Percentiles rank a stretch among this genome's conserved stretches.
These are phyloP conservation scores for Venturia nashicola DNA, from an alignment of 2,329 filamentous ascomycete species.

Conservation along the genomic window DNA sequence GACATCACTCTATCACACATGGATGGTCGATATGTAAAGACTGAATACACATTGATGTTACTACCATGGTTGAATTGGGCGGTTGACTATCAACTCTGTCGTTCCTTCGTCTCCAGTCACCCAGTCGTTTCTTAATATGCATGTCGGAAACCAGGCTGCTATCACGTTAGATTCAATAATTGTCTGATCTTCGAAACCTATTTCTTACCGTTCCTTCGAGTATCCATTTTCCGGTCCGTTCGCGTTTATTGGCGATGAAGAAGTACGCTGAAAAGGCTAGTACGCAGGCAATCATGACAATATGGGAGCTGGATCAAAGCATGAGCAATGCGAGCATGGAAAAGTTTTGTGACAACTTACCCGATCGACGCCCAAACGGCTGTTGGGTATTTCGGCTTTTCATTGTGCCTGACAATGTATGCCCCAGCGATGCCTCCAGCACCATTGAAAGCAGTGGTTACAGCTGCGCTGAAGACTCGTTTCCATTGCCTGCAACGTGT, in stretches of 20 bases:
- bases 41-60: background rate
- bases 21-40: background rate
- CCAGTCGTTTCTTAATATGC: slow-evolving; percentile 21
- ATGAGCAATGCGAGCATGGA: too few species aligned
- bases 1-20: background rate
- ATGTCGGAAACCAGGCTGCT: slow-evolving; percentile 31
- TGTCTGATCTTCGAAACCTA: slow-evolving; percentile 7
- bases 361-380: slow-evolving; percentile 57
- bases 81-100: background rate
- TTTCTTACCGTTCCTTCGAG: slow-evolving; percentile 36
- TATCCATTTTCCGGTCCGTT: slow-evolving; percentile 33
- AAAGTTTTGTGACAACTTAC: slow-evolving; percentile 13
- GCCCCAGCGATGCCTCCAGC: slow-evolving; percentile 53
- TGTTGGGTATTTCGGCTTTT: slow-evolving; percentile 51
- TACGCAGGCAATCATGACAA: slow-evolving; percentile 45
- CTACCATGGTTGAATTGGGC: background rate
- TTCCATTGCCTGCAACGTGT: slow-evolving; percentile 45
- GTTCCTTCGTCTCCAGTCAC: background rate
- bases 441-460: slow-evolving; percentile 48
- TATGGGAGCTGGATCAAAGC: slow-evolving; percentile 32
- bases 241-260: slow-evolving; percentile 36
- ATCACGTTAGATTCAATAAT: slow-evolving; percentile 11
- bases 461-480: slow-evolving; percentile 47
- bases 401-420: slow-evolving; percentile 49
- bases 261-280: slow-evolving; percentile 41